Conservation (phyloP, 2,329 filamentous ascomycete genomes). For the Diplodia corticola region DNA sequence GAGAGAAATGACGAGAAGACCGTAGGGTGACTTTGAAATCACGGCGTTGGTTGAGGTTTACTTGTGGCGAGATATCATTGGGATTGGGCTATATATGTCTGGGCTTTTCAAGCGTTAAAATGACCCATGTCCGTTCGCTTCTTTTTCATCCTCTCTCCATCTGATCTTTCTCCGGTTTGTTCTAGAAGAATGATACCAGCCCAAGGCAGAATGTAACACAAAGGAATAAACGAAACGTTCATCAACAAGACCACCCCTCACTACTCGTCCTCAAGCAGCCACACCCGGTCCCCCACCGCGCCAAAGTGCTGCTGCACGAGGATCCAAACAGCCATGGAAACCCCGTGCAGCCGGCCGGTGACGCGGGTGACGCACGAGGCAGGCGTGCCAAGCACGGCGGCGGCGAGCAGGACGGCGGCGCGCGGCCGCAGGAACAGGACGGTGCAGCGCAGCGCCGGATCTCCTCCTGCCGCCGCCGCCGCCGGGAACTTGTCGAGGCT, state of each 20-base stretch:
- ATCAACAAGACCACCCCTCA: background rate
- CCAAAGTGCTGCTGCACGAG: background rate
- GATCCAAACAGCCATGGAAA: background rate
- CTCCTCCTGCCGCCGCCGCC: background rate
- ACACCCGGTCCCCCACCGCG: background rate
- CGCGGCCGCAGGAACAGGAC: background rate
- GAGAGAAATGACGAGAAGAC: background rate
- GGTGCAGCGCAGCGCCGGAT: background rate
- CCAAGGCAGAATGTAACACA: background rate
- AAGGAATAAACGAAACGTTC: background rate
- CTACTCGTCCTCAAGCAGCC: background rate
- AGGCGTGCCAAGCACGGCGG: background rate
- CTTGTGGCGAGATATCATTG: background rate
- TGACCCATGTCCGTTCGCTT: background rate
- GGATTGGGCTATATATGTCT: background rate
- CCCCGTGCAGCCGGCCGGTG: background rate
- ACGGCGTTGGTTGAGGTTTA: background rate
- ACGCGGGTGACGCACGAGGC: background rate
- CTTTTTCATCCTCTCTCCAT: background rate
- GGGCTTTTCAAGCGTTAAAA: background rate
- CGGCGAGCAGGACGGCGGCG: background rate
- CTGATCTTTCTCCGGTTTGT: background rate
- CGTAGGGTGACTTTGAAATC: background rate
- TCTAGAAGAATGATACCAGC: background rate
- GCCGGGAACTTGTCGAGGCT: background rate